Base-by-base conservation (phyloP, 1,139 yeast species). In the Lodderomyces margitis region DNA sequence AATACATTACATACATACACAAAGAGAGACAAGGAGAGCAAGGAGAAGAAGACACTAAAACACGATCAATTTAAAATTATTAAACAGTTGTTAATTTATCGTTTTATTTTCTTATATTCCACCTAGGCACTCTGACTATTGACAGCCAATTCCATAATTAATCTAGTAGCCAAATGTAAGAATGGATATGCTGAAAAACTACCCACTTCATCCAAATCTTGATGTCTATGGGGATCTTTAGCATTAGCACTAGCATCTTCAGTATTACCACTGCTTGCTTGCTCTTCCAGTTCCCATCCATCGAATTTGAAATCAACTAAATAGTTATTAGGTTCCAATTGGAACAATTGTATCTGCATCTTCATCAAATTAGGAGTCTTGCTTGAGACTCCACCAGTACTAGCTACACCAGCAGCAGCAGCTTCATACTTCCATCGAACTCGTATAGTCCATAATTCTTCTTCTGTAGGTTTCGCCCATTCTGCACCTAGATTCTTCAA, bases 261-360 rank as follows among this genome's bases (percentile, higher is more conserved):
- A n/a, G 5, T 16, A 28, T 16, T 16, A 12, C 19, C 16, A 12
- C 33, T 14, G 6, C 36, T 16, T 15, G 37, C 53, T 31, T 37
- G 43, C 35, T 28, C 12, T 32, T 27, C 34, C 28, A 21, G 16
- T 24, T 89, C 96, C 96, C 97, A 92, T 4, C 98, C 98, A 58
- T 92, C 98, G 61, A 92, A 92, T 64, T 92, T 92, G 70, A 94
- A 94, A 61, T 94, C 99, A 21, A 94, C 98, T 47, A 92, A 73
- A 58, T 92, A 92, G 59, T 92, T 92, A 61, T 92, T 91, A 38
- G 96, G 96, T 59, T 94, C 98, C 49, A 92, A 75, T 61, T 92
- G 98, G 66, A 91, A 92, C 47, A 92, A 75, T 62, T 94, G 99
- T 48, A 92, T 92, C 56, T 91, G 94, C 97, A 92, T 91, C 67